These are phyloP conservation scores for Fusarium marasasianum DNA, from an alignment of 2,329 filamentous ascomycete species.

Conservation along the genomic window DNA sequence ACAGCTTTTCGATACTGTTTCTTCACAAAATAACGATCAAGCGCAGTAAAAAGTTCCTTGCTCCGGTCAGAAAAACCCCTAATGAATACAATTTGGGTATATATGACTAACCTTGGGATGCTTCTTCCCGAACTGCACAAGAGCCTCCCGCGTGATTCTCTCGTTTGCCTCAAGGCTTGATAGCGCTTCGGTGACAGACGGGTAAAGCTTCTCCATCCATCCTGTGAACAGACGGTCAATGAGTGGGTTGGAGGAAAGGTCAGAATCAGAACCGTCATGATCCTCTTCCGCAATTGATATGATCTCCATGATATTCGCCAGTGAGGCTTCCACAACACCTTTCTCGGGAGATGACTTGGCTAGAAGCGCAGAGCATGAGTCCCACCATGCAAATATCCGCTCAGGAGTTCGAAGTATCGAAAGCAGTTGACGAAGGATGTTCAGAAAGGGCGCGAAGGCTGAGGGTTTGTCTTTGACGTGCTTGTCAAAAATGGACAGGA, in stretches of 20 bases:
- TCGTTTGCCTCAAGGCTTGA: constrained; percentile 57
- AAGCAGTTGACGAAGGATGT: constrained; percentile 70
- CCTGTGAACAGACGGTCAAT: constrained; percentile 64
- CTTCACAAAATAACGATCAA: constrained; percentile 73
- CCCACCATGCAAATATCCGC: constrained; percentile 77
- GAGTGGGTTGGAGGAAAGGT: constrained; percentile 59
- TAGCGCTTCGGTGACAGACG: constrained; percentile 50
- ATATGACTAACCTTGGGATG: constrained; percentile 62
- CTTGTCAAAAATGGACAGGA: constrained; percentile 72
- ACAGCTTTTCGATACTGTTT: constrained; percentile 71
- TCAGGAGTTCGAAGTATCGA: constrained; percentile 70
- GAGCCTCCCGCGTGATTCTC: constrained; percentile 59
- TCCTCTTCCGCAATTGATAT: constrained; percentile 70
- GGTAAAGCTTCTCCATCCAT: constrained; percentile 63
- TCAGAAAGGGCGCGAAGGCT: constrained; percentile 74
- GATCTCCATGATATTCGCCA: constrained; percentile 71
- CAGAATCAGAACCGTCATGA: constrained; percentile 54
- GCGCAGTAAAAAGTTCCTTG: constrained; percentile 70
- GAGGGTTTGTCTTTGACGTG: constrained; percentile 65
- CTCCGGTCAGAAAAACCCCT: background rate
- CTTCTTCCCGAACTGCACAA: constrained; percentile 72
- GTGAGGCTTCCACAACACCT: constrained; percentile 69
- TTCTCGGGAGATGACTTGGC: constrained; percentile 69
- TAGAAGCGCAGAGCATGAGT: constrained; percentile 52
- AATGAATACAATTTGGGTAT: background rate